These are phyloP conservation scores for Fusarium vanettenii DNA, from an alignment of 2,329 filamentous ascomycete genomes.

Conservation along the genomic window DNA sequence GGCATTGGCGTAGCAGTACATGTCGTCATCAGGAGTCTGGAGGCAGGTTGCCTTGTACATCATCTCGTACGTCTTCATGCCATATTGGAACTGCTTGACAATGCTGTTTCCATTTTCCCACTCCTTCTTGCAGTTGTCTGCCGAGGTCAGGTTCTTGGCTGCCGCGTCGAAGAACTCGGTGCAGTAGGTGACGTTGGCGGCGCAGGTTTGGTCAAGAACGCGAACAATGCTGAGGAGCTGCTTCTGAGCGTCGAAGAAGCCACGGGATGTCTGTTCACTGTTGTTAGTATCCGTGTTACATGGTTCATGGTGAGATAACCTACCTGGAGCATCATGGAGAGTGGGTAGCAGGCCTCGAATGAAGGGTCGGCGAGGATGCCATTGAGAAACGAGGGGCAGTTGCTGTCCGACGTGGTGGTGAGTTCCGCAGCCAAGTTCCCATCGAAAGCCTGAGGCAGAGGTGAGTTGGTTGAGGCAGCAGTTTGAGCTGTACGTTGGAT, in stretches of 20 bases:
- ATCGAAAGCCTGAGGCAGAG: conserved; percentile 73
- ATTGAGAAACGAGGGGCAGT: conserved; percentile 76
- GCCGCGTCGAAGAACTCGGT: conserved; percentile 71
- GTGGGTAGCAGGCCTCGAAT: conserved; percentile 81
- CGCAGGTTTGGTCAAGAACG: conserved; percentile 83
- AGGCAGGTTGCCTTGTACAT: conserved; percentile 87
- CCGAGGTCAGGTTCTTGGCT: conserved; percentile 71
- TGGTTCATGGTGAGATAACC: conserved; percentile 41
- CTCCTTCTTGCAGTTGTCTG: conserved; percentile 78
- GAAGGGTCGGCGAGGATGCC: conserved; percentile 72
- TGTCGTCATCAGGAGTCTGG: conserved; percentile 70
- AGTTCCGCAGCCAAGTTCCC: conserved; percentile 73
- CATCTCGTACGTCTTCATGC: conserved; percentile 80
- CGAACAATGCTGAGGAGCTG: conserved; percentile 78
- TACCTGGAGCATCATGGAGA: conserved; percentile 86
- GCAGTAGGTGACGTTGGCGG: conserved; percentile 74
- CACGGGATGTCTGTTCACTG: conserved; percentile 75
- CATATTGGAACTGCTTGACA: conserved; percentile 79
- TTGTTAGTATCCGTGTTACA: conserved; percentile 7
- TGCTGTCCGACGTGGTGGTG: conserved; percentile 58
- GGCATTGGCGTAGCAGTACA: conserved; percentile 87
- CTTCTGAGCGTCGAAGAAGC: conserved; percentile 84
- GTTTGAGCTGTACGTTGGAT: conserved; percentile 36
- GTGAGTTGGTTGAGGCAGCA: conserved; percentile 52
- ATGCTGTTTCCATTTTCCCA: conserved; percentile 73